phyloP scores from a whole-genome alignment of 352 stramenopile genomes.

The Globisporangium canariense region DNA sequence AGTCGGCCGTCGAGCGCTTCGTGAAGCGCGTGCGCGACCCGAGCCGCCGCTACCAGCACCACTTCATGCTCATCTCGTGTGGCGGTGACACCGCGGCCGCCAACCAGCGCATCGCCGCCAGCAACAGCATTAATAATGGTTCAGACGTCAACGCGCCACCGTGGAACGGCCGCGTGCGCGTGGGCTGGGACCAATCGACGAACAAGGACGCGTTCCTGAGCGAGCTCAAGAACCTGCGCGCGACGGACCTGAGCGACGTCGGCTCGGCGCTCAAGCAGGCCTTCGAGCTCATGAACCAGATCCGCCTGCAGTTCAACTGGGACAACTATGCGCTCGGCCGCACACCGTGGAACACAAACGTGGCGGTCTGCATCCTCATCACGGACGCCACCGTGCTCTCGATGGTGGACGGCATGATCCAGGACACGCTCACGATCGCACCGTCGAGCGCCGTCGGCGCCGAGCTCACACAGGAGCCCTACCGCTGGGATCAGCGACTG shows the following conservation, averaged over 20 bases:
- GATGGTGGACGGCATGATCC: constrained; percentile 57
- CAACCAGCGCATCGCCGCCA: constrained; percentile 13
- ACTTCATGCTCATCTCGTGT: constrained; percentile 88
- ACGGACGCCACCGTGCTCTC: constrained; percentile 80
- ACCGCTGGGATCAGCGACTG: constrained; percentile 81
- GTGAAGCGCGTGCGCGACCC: constrained; percentile 84
- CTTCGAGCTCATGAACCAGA: constrained; percentile 89
- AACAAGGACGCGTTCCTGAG: constrained; percentile 81
- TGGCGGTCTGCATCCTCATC: constrained; percentile 75
- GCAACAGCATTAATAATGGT: constrained; percentile 7
- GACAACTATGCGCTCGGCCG: constrained; percentile 83
- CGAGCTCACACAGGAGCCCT: constrained; percentile 81
- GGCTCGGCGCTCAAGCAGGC: constrained; percentile 69
- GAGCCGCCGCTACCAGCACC: constrained; percentile 79
- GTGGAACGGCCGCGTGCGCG: constrained; percentile 69
- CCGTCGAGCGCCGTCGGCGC: constrained; percentile 61
- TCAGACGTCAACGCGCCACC: constrained; percentile 9
- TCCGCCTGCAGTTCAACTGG: constrained; percentile 86
- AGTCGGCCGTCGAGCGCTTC: constrained; percentile 86
- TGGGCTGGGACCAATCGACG: constrained; percentile 84
- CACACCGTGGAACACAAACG: constrained; percentile 81
- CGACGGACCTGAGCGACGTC: constrained; percentile 77
- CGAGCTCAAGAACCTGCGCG: constrained; percentile 82
- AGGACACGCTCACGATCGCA: constrained; percentile 72
- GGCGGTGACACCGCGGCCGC: constrained; percentile 36